phyloP scores from a whole-genome alignment of 2,329 filamentous ascomycete genomes.

The Daldinia sp. region DNA sequence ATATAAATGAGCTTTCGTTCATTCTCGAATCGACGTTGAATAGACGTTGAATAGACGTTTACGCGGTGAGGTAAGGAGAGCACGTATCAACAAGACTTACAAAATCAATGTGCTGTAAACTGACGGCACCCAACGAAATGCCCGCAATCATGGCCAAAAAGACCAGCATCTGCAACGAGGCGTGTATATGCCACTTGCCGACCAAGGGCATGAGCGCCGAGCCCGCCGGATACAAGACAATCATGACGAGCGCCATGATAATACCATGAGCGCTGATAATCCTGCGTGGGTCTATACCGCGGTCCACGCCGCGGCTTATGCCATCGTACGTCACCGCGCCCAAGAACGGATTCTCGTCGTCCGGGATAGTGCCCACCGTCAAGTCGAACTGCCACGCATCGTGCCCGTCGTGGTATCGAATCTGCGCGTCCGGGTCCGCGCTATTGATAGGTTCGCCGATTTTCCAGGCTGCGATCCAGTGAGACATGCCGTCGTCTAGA shows the following conservation, averaged over 20 bases:
- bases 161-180: conserved; percentile 60
- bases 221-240: conserved; percentile 67
- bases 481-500: conserved; percentile 50
- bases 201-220: conserved; percentile 67
- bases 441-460: conserved; percentile 56
- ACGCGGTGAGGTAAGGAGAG: background rate
- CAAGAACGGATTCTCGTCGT: conserved; percentile 63
- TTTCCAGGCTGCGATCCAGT: conserved; percentile 66
- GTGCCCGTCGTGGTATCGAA: conserved; percentile 57
- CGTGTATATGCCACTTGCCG: conserved; percentile 66
- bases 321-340: conserved; percentile 16
- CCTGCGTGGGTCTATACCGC: conserved; percentile 16
- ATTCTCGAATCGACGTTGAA: no score
- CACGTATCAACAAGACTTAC: conserved; percentile 37
- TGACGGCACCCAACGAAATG: conserved; percentile 64
- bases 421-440: conserved; percentile 49
- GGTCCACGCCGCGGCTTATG: conserved; percentile 26
- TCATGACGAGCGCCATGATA: conserved; percentile 68
- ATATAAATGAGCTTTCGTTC: background rate
- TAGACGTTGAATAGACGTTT: no score
- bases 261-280: conserved; percentile 61
- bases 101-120: conserved; percentile 47
- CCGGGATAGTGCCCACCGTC: conserved; percentile 53
- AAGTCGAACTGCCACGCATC: conserved; percentile 59
- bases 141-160: conserved; percentile 65